Conservation (phyloP, 164 flowering plant genomes). For the Euptelea pleiosperma region DNA sequence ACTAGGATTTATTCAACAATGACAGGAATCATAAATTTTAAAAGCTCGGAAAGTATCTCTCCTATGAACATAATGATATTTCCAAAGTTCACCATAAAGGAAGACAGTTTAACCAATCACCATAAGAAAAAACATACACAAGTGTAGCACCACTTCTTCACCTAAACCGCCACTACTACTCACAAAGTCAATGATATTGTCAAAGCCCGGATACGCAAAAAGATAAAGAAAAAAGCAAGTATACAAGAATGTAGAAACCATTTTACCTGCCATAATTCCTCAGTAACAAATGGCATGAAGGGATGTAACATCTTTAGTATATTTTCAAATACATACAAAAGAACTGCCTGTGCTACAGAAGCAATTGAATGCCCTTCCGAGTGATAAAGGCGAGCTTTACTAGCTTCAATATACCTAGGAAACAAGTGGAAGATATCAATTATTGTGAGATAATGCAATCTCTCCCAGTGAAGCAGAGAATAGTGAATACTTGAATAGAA, state of each 20-base stretch:
- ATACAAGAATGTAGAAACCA: neutral
- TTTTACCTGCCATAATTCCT: constrained; percentile 91
- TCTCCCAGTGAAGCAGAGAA: neutral
- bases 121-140: no score
- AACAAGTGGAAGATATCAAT: constrained; percentile 5
- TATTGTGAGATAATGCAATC: neutral
- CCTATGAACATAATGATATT: no score
- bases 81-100: no score
- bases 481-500: neutral
- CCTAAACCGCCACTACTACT: no score
- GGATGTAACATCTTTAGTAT: constrained; percentile 86
- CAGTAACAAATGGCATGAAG: constrained; percentile 98
- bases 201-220: no score
- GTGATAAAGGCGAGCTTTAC: constrained; percentile 82
- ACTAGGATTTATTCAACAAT: no score
- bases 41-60: no score
- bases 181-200: no score
- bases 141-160: no score
- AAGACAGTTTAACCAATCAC: no score
- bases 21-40: no score
- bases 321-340: constrained; percentile 78
- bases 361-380: constrained; percentile 46
- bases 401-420: constrained; percentile 92
- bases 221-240: no score
- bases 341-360: constrained; percentile 67